Percentiles rank a stretch among this genome's conserved stretches.
phyloP scores from a whole-genome alignment of 352 stramenopile species.

The Globisporangium rhizosaccharum region DNA sequence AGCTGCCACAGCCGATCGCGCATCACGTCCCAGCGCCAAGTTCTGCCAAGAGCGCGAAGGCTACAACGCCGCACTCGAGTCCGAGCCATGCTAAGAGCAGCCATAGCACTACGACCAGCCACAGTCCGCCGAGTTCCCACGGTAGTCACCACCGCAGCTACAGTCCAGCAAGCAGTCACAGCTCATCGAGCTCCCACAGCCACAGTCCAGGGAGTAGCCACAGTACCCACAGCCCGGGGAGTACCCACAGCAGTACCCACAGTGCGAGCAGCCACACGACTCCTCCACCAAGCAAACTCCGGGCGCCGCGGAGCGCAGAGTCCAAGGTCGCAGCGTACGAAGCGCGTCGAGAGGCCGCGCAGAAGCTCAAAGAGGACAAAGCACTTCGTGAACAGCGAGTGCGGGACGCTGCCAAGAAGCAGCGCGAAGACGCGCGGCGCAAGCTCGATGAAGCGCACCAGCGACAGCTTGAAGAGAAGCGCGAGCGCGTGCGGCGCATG shows the following conservation, averaged over 20 bases:
- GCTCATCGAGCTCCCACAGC: neutral
- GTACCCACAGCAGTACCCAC: neutral
- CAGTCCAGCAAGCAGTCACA: no score
- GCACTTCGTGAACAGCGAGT: conserved; percentile 52
- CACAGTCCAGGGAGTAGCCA: neutral
- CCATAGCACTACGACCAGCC: no score
- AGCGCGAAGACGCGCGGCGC: conserved; percentile 54
- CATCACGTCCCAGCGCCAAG: no score
- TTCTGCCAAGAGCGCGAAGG: no score
- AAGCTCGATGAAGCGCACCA: conserved; percentile 64
- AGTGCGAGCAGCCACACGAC: conserved; percentile 1
- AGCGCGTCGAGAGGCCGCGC: conserved; percentile 44
- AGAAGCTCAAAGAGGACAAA: conserved; percentile 73
- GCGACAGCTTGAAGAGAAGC: conserved; percentile 62
- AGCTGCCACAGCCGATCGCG: no score
- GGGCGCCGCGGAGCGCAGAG: conserved; percentile 12
- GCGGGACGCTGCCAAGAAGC: conserved; percentile 55
- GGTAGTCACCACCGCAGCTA: no score
- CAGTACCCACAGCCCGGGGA: neutral
- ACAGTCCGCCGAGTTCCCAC: no score
- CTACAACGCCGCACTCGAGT: no score
- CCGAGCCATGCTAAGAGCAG: no score
- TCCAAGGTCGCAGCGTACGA: conserved; percentile 34
- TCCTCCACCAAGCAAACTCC: conserved; percentile 18
- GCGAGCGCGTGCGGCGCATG: conserved; percentile 58